These are phyloP conservation scores for Aspergillus brunneoviolaceus DNA, from an alignment of 2,329 filamentous ascomycete genomes.

Conservation along the genomic window DNA sequence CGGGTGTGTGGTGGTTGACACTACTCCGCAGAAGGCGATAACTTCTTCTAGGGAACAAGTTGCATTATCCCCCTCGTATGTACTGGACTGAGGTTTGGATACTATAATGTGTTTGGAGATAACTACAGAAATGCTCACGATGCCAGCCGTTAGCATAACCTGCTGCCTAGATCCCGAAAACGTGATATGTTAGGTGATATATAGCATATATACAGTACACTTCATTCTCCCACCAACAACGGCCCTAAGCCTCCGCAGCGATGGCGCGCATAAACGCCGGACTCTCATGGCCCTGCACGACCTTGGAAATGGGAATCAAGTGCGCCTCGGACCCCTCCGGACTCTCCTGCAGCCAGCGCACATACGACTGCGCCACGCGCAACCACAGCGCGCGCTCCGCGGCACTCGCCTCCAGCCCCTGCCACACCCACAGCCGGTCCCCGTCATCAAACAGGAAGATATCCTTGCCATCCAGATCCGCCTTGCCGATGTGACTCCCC, in stretches of 20 bases:
- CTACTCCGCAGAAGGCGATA: too few relatives aligned
- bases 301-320: constrained; percentile 32
- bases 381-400: constrained; percentile 61
- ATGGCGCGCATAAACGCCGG: constrained; percentile 30
- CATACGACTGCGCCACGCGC: constrained; percentile 32
- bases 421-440: constrained; percentile 64
- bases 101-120: too few relatives aligned
- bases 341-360: constrained; percentile 27
- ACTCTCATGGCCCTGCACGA: constrained; percentile 30
- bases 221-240: too few relatives aligned
- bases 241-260: constrained; percentile 5
- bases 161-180: too few relatives aligned
- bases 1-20: too few relatives aligned
- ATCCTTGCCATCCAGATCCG: constrained; percentile 59
- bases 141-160: too few relatives aligned
- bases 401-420: constrained; percentile 58
- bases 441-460: constrained; percentile 64
- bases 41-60: too few relatives aligned
- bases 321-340: constrained; percentile 20
- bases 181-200: too few relatives aligned
- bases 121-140: too few relatives aligned
- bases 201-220: too few relatives aligned
- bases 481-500: constrained; percentile 44
- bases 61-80: too few relatives aligned
- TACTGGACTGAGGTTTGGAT: too few relatives aligned